Percentiles rank a stretch among this genome's conserved stretches.
Evolutionary conservation across 495 filamentous ascomycete species (phyloP).

Genomic region (Entonaema liquescens): DNA sequence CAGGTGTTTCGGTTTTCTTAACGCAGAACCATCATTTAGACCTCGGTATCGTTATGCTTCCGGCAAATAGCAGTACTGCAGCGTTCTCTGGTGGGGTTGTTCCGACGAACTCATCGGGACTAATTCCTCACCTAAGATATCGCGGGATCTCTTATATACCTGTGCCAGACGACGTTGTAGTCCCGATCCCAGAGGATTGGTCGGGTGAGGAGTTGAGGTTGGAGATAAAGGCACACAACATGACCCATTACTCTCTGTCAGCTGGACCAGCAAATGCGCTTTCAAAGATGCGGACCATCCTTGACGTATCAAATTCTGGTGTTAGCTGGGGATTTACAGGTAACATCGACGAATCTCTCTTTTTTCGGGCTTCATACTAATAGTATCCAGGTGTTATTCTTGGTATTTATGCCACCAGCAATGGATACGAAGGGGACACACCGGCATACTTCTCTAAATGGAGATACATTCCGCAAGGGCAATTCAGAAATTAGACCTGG

Average conservation of each 20-base stretch:
- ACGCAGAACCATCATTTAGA: constrained; percentile 64
- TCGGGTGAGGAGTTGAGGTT: constrained; percentile 45
- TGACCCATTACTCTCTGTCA: constrained; percentile 57
- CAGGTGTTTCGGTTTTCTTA: constrained; percentile 57
- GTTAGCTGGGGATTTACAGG: constrained; percentile 63
- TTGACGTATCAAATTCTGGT: constrained; percentile 50
- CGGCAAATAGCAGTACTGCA: constrained; percentile 32
- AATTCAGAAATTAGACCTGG: constrained; percentile 50
- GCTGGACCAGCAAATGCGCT: constrained; percentile 49
- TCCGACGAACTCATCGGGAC: constrained; percentile 16
- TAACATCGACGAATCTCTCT: constrained; percentile 19
- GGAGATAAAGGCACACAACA: constrained; percentile 57
- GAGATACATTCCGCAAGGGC: constrained; percentile 55
- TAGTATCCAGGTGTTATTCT: constrained; percentile 47
- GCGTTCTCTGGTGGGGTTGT: constrained; percentile 11
- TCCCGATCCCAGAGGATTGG: constrained; percentile 50
- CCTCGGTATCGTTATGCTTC: constrained; percentile 58
- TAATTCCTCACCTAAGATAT: constrained; percentile 50
- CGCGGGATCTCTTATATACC: constrained; percentile 50
- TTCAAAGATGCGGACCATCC: constrained; percentile 46
- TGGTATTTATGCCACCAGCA: constrained; percentile 62
- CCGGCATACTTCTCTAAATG: constrained; percentile 57
- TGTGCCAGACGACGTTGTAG: constrained; percentile 44
- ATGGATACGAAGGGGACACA: constrained; percentile 54
- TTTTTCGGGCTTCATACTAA: constrained; percentile 24